Conservation (phyloP, 2,329 filamentous ascomycete species). For the Alternaria incomplexa region DNA sequence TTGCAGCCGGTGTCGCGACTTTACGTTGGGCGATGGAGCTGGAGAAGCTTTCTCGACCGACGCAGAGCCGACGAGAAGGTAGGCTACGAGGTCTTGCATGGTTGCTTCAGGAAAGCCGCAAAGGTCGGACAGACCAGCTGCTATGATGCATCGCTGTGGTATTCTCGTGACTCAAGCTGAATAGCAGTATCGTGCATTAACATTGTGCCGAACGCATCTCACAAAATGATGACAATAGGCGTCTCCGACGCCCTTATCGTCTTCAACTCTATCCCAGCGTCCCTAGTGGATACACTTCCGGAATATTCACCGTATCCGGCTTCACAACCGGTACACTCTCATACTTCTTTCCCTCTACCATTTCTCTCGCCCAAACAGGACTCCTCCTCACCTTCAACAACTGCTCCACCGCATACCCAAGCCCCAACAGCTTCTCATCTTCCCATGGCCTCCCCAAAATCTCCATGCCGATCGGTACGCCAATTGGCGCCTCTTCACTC, state of each 20-base stretch:
- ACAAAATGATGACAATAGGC: neutral
- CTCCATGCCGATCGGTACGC: conserved; percentile 70
- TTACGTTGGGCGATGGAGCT: neutral
- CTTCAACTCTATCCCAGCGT: conserved; percentile 28
- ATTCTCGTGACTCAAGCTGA: neutral
- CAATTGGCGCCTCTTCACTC: conserved; percentile 58
- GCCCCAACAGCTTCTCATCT: conserved; percentile 60
- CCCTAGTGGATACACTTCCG: conserved; percentile 57
- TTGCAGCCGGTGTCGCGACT: neutral
- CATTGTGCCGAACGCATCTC: neutral
- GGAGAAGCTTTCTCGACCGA: neutral
- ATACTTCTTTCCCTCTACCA: conserved; percentile 50
- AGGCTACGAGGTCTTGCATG: neutral
- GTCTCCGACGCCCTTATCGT: neutral
- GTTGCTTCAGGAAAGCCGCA: neutral
- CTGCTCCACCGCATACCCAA: conserved; percentile 60
- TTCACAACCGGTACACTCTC: conserved; percentile 53
- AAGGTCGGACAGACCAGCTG: neutral
- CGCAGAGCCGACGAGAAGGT: neutral
- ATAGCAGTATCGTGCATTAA: neutral
- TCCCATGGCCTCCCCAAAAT: conserved; percentile 64
- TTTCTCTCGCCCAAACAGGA: conserved; percentile 54
- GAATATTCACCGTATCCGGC: conserved; percentile 53
- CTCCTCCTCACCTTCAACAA: conserved; percentile 55
- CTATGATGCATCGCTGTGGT: neutral